Evolutionary conservation across 1,139 yeast genomes (phyloP), one percentile per base, ranked within the genome.

Genomic region (Sugiyamaella xylanicola): DNA sequence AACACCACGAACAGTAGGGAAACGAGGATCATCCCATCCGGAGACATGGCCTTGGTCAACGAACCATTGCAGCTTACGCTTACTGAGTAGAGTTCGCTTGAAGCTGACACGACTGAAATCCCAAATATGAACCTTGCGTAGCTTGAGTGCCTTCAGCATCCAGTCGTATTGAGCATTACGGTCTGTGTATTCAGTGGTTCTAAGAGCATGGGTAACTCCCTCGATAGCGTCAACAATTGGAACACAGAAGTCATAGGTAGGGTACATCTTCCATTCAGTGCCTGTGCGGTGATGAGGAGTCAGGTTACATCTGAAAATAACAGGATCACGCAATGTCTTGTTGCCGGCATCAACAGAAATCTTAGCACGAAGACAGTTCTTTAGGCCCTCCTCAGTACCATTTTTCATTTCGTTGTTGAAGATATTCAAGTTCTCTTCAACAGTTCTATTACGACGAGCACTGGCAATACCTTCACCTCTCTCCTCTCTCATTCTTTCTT

Each of bases 231-330:
- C 99, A 59, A 93, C 97, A 57, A 92, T 83, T 58, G 98, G 98
- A 59, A 88, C 96, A 80, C 98, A 92, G 86, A 93, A 93, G 75
- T 93, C 99, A 73, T 93, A 93, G 52, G 97, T 91, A 68, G 99
- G 98, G 77, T 93, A 93, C 72, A 91, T 83, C 75, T 92, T 93
- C 98, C 98, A 93, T 56, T 77, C 68, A 51, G 85, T 71, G 52
- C 97, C 97, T 48, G 98, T 92, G 76, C 97, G 87, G 77, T 92
- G 98, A 72, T 93, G 99, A 57, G 99, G 97, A 61, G 95, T 90
- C 70, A 88, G 77, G 80, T 92, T 92, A 76, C 95, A 86, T 81
- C 99, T 86, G 85, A 91, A 93, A 65, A 93, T 87, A 59, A 92
- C 97, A 45, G 98, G 98, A 72, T 93, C 99, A 77, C 99, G 87